Evolutionary conservation across 768 basidiomycete species (phyloP).

Genomic region (Lactarius psammicola): DNA sequence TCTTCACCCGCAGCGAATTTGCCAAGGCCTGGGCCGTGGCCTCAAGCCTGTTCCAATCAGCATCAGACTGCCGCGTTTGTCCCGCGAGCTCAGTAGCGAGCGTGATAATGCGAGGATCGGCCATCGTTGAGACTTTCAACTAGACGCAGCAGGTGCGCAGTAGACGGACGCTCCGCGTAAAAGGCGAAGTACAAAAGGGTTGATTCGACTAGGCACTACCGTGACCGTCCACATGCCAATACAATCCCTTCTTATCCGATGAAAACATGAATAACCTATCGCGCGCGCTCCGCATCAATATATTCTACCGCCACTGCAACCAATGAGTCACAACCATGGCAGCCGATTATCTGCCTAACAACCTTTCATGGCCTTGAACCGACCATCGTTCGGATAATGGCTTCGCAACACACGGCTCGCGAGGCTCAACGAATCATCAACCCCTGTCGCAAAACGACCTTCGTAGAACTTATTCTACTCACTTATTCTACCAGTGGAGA

Average conservation of each 20-base stretch:
- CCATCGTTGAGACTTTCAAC: conserved; percentile 16
- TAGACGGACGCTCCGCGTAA: background rate
- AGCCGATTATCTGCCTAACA: too few relatives aligned
- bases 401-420: too few relatives aligned
- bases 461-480: too few relatives aligned
- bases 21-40: conserved; percentile 23
- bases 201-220: too few relatives aligned
- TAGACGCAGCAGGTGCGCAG: background rate
- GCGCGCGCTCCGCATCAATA: too few relatives aligned
- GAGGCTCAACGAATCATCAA: too few relatives aligned
- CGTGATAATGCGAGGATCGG: conserved; percentile 15
- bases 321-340: too few relatives aligned
- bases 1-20: conserved; percentile 23
- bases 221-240: background rate
- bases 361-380: too few relatives aligned
- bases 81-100: conserved; percentile 22
- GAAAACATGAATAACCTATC: background rate
- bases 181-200: background rate
- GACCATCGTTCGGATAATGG: too few relatives aligned
- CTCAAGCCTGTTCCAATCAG: conserved; percentile 27
- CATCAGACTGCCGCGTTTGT: conserved; percentile 20
- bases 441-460: too few relatives aligned
- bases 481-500: too few relatives aligned
- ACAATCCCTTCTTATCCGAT: background rate
- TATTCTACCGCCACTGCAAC: too few relatives aligned